Percentiles rank a stretch among this genome's conserved stretches.
phyloP scores from a whole-genome alignment of 2,329 filamentous ascomycete species.

The Lachnellula hyalina region DNA sequence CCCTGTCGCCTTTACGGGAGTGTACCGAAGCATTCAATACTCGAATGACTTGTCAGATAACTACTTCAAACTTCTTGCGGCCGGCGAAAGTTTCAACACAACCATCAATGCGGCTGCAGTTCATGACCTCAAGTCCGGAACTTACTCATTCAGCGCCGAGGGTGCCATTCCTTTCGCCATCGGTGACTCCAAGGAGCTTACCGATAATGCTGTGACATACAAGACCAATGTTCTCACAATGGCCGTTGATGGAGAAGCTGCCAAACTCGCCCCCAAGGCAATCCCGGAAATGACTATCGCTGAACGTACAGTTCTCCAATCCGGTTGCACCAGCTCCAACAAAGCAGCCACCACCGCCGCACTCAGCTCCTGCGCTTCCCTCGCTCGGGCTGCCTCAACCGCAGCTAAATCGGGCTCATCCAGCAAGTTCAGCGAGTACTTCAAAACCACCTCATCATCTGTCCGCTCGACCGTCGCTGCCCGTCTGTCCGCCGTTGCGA shows the following conservation, averaged over 20 bases:
- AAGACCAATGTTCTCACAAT: constrained; percentile 54
- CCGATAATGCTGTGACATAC: constrained; percentile 48
- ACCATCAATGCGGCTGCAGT: constrained; percentile 41
- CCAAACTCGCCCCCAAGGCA: constrained; percentile 44
- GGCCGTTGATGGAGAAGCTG: constrained; percentile 50
- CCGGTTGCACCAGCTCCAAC: constrained; percentile 48
- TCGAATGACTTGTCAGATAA: constrained; percentile 30
- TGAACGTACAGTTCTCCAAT: constrained; percentile 48
- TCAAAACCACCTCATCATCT: constrained; percentile 49
- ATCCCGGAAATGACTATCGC: constrained; percentile 35
- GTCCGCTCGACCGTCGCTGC: constrained; percentile 45
- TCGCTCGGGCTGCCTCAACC: constrained; percentile 48
- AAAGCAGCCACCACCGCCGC: constrained; percentile 43
- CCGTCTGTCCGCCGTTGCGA: constrained; percentile 47
- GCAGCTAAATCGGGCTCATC: constrained; percentile 46
- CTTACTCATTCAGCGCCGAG: constrained; percentile 49
- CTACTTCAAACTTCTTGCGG: constrained; percentile 38
- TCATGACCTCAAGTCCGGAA: constrained; percentile 42
- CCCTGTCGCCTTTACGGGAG: constrained; percentile 37
- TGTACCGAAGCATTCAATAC: constrained; percentile 36
- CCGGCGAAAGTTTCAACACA: constrained; percentile 36
- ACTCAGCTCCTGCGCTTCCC: constrained; percentile 46
- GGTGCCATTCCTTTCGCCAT: constrained; percentile 54
- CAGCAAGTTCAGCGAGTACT: constrained; percentile 54
- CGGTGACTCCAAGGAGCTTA: constrained; percentile 45